phyloP scores from a whole-genome alignment of 257 asterid genomes.

The Solanum corneliomulleri region DNA sequence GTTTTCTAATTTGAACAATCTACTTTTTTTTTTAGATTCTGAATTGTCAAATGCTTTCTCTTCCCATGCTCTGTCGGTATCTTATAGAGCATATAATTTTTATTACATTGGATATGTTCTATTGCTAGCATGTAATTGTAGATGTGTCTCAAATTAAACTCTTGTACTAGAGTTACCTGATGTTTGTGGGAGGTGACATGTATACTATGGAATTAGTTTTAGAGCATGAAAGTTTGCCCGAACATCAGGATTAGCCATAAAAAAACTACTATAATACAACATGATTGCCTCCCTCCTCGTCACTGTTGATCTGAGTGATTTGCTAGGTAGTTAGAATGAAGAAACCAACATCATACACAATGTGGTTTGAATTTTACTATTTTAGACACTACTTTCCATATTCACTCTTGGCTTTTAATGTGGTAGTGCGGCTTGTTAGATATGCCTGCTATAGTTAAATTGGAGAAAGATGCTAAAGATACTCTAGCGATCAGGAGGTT shows the following conservation, averaged over 20 bases:
- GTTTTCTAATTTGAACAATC: not conserved
- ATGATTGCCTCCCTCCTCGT: not conserved
- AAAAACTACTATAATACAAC: not conserved
- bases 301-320: not conserved
- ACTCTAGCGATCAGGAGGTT: conserved; percentile 41
- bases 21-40: not conserved
- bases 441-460: conserved; percentile 64
- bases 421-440: conserved; percentile 68
- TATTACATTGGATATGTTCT: not conserved
- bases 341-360: not conserved
- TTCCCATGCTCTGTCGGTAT: not conserved
- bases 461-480: conserved; percentile 63
- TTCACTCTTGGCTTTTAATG: not conserved
- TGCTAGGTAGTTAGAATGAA: not conserved
- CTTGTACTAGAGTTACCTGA: not conserved
- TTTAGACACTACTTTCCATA: not conserved
- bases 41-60: not conserved
- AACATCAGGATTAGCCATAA: not conserved
- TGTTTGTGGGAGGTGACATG: too few species aligned
- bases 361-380: not conserved
- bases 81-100: not conserved
- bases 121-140: not conserved
- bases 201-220: not conserved
- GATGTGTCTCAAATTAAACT: not conserved
- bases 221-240: not conserved